These are phyloP conservation scores for Euphorbia corollata DNA, from an alignment of 441 rosid species.

Conservation along the genomic window DNA sequence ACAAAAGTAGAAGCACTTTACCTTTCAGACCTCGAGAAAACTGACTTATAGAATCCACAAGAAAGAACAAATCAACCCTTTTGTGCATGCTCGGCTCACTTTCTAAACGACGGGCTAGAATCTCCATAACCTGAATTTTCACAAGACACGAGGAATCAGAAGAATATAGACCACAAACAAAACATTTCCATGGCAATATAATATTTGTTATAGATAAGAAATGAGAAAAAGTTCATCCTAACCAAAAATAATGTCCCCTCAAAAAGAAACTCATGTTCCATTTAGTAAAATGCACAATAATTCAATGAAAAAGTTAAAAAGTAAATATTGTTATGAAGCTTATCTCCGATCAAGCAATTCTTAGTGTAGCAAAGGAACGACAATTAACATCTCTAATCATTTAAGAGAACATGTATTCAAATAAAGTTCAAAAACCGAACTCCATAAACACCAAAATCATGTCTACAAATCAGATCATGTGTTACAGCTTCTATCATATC, in stretches of 20 bases:
- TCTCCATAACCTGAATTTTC: slow-evolving; percentile 57
- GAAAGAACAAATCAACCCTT: slow-evolving; percentile 91
- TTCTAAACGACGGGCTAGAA: slow-evolving; percentile 65
- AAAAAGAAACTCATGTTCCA: neutral
- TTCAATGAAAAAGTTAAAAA: neutral
- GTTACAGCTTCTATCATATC: neutral
- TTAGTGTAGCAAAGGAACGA: neutral
- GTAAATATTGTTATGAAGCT: neutral
- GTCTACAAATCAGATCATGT: neutral
- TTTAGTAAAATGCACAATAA: neutral
- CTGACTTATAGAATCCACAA: slow-evolving; percentile 90
- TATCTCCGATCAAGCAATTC: neutral
- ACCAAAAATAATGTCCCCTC: too few relatives aligned
- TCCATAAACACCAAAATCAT: neutral
- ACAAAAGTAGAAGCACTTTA: slow-evolving; percentile 19
- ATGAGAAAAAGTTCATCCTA: neutral
- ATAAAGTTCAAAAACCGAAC: neutral
- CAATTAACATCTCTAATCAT: neutral
- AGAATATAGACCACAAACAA: neutral
- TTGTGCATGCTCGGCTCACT: slow-evolving; percentile 64
- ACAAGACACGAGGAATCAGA: neutral
- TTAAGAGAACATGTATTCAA: neutral
- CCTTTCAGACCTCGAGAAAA: slow-evolving; percentile 83
- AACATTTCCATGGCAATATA: slow-evolving; percentile 1
- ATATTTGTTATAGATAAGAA: neutral